Evolutionary conservation across 2,329 filamentous ascomycete genomes (phyloP), one percentile per base, ranked within the genome.

Genomic region (Tolypocladium ophioglossoides): DNA sequence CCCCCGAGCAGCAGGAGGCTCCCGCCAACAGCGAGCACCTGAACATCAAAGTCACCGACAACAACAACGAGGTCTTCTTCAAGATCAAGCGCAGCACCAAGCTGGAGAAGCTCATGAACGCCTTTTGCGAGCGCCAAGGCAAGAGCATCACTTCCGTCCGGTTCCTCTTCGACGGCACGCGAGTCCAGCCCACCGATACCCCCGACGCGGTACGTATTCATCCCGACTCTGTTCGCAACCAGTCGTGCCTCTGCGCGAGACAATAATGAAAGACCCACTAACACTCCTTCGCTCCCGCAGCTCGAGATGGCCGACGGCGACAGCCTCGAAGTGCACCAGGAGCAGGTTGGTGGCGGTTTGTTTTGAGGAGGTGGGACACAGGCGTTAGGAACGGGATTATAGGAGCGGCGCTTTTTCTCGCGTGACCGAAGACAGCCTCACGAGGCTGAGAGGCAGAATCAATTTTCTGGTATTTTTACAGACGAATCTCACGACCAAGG

Each of bases 31-130:
- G 76, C 34, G 92, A 97, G 74, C 94, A 99, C 72, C 78, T 99
- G 6, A 99, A 99, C 75, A 97, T 99, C 76, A 99, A 99, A 72
- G 94, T 99, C 16, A 97, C 94, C 0, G 94, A 99, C 65, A 96
- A 95, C 76, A 96, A 96, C 77, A 99, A 99, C 70, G 94, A 99
- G 70, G 92, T 99, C 64, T 99, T 97, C 73, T 99, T 99, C 79
- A 99, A 99, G 79, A 99, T 99, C 77, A 99, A 99, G 85, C 84
- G 91, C 39, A 91, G 87, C 24, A 99, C 94, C 1, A 89, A 91
- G 70, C 82, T 99, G 1, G 94, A 96, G 75, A 99, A 99, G 78
- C 79, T 99, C 54, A 99, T 99, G 94, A 87, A 90, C 58, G 94
- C 94, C 22, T 99, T 97, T 72, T 99, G 94, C 72, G 92, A 97